These are phyloP conservation scores for Rutstroemia sydowiana DNA, from an alignment of 2,329 filamentous ascomycete genomes.

Conservation along the genomic window DNA sequence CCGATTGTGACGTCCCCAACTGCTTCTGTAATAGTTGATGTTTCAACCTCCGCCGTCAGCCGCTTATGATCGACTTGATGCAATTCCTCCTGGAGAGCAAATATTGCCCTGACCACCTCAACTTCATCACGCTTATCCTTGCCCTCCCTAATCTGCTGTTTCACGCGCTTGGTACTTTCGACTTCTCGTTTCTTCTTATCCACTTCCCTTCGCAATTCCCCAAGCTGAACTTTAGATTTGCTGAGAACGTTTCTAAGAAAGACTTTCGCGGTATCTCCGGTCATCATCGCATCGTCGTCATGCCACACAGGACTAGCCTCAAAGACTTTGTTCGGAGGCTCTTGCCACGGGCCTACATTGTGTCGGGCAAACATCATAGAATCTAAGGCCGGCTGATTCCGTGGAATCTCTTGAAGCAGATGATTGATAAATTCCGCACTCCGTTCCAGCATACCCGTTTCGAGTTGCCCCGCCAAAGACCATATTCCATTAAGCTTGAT, in stretches of 20 bases:
- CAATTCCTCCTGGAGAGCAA: constrained; percentile 74
- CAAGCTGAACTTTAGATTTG: constrained; percentile 80
- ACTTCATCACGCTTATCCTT: constrained; percentile 86
- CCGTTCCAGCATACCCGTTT: constrained; percentile 68
- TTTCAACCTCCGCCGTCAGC: constrained; percentile 85
- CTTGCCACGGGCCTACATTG: constrained; percentile 75
- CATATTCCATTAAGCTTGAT: constrained; percentile 79
- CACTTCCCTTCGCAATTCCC: constrained; percentile 72
- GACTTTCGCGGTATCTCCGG: constrained; percentile 79
- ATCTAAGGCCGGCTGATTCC: constrained; percentile 83
- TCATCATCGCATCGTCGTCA: constrained; percentile 79
- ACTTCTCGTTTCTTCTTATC: constrained; percentile 84
- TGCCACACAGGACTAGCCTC: constrained; percentile 97
- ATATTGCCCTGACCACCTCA: constrained; percentile 73
- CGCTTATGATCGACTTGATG: constrained; percentile 79
- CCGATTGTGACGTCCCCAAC: constrained; percentile 91
- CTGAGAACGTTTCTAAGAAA: constrained; percentile 86
- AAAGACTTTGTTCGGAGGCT: constrained; percentile 77
- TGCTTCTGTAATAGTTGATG: constrained; percentile 80
- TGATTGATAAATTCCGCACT: constrained; percentile 67
- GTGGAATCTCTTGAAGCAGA: constrained; percentile 71
- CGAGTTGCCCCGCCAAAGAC: constrained; percentile 71
- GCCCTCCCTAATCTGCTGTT: constrained; percentile 72
- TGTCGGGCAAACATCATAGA: constrained; percentile 98
- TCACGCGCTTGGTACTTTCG: constrained; percentile 64